Percentiles rank a stretch among this genome's conserved stretches.
These are phyloP conservation scores for Ganoderma multipileum DNA, from an alignment of 1,284 basidiomycete genomes.

Conservation along the genomic window DNA sequence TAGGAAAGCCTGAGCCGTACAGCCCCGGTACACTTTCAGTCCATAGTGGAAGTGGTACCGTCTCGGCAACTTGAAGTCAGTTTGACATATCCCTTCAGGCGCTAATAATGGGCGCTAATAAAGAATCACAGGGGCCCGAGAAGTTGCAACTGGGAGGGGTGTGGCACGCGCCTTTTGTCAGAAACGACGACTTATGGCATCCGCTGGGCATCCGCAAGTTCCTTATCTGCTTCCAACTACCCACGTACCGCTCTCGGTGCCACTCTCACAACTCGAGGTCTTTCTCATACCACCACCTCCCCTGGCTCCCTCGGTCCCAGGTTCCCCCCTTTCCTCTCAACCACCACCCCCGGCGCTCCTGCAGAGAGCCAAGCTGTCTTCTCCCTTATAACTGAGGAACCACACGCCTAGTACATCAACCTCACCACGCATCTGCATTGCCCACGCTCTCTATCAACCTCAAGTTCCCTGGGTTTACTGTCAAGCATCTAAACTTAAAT, in stretches of 20 bases:
- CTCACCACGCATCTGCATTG: background rate
- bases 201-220: background rate
- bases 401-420: background rate
- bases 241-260: background rate
- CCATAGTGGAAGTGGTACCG: too few relatives aligned
- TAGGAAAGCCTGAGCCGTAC: too few relatives aligned
- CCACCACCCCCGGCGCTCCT: background rate
- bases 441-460: background rate
- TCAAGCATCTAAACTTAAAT: background rate
- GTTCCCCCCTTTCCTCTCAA: background rate
- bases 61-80: too few relatives aligned
- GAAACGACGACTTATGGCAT: background rate
- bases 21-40: background rate
- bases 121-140: background rate
- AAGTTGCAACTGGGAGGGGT: background rate
- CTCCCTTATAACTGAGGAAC: background rate
- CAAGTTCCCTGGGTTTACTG: background rate
- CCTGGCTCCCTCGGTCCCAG: slow-evolving; percentile 3
- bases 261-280: slow-evolving; percentile 5
- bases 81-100: too few relatives aligned
- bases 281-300: slow-evolving; percentile 8
- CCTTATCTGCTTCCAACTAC: slow-evolving; percentile 2
- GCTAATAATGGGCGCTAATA: background rate
- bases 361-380: background rate
- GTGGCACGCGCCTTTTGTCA: background rate